A percentile compares a stretch with the other conserved stretches of the same genome.
These are phyloP conservation scores for Mortierella sp. DNA, from an alignment of 371 early-diverging fungal genomes.

Conservation along the genomic window DNA sequence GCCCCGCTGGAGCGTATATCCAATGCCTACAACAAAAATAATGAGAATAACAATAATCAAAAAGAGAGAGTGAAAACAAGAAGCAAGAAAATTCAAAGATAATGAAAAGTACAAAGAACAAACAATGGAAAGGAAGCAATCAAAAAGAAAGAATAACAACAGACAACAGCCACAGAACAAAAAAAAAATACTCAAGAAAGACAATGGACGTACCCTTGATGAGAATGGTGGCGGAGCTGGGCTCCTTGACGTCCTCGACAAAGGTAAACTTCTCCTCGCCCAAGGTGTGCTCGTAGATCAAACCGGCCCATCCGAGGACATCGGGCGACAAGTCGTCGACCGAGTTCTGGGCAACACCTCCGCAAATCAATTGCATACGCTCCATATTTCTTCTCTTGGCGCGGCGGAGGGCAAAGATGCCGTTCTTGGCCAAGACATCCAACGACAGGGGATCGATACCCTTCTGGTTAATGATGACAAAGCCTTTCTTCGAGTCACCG, in stretches of 20 bases:
- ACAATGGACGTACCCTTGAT: constrained; percentile 82
- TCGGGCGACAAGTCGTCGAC: constrained; percentile 95
- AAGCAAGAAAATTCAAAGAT: not conserved
- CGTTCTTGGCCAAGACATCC: constrained; percentile 97
- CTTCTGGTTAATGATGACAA: constrained; percentile 99
- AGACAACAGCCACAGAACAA: not conserved
- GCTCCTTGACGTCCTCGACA: constrained; percentile 97
- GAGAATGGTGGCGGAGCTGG: constrained; percentile 96
- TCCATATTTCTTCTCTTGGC: constrained; percentile 99
- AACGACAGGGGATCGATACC: constrained; percentile 99
- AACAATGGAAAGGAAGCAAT: not conserved
- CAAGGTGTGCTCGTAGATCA: constrained; percentile 96
- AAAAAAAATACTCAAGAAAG: not conserved
- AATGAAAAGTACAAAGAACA: not conserved
- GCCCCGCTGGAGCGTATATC: too few species aligned
- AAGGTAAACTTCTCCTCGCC: constrained; percentile 99
- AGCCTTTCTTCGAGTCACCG: constrained; percentile 84
- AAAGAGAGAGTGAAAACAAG: not conserved
- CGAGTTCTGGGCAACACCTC: constrained; percentile 98
- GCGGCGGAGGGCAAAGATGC: constrained; percentile 98
- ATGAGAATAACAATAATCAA: not conserved
- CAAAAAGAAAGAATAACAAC: not conserved
- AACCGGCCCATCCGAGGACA: constrained; percentile 95
- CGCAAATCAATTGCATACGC: constrained; percentile 98
- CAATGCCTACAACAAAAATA: too few species aligned